Conservation (phyloP, 2,329 filamentous ascomycete species). For the Ascochyta koolunga region DNA sequence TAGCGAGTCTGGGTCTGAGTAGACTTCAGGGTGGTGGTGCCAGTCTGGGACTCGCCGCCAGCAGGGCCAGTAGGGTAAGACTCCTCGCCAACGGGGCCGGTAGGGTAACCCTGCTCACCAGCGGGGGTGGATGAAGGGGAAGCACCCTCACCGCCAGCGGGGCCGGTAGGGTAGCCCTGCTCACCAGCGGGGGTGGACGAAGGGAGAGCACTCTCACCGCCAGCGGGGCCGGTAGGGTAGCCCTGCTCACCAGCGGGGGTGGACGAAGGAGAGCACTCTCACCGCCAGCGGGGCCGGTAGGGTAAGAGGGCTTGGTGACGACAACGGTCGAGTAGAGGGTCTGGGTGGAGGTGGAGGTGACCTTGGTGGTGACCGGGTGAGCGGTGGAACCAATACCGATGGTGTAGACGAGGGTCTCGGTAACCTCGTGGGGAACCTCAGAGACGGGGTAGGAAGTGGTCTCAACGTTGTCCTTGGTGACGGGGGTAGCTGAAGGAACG, state of each 20-base stretch:
- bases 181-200: slow-evolving; percentile 1
- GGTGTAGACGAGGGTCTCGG: slow-evolving; percentile 53
- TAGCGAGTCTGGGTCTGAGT: slow-evolving; percentile 45
- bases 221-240: neutral
- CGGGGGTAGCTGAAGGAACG: slow-evolving; percentile 17
- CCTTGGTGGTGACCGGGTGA: slow-evolving; percentile 52
- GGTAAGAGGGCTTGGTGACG: slow-evolving; percentile 28
- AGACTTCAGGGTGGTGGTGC: slow-evolving; percentile 37
- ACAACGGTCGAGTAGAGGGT: slow-evolving; percentile 43
- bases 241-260: neutral
- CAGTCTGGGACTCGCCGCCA: slow-evolving; percentile 14
- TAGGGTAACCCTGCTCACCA: neutral
- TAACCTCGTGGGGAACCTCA: slow-evolving; percentile 43
- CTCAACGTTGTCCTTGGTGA: slow-evolving; percentile 15
- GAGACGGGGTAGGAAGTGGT: slow-evolving; percentile 31
- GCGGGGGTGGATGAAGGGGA: slow-evolving; percentile 1
- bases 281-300: slow-evolving; percentile 20
- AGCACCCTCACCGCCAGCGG: neutral
- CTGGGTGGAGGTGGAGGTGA: slow-evolving; percentile 38
- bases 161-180: neutral
- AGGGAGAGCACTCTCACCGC: neutral
- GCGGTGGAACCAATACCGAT: slow-evolving; percentile 49
- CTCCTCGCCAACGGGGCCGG: slow-evolving; percentile 12
- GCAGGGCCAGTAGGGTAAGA: slow-evolving; percentile 19
- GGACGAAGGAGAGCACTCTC: slow-evolving; percentile 2